Conservation (phyloP, 2,329 filamentous ascomycete genomes). For the Westerdykella aurantiaca region DNA sequence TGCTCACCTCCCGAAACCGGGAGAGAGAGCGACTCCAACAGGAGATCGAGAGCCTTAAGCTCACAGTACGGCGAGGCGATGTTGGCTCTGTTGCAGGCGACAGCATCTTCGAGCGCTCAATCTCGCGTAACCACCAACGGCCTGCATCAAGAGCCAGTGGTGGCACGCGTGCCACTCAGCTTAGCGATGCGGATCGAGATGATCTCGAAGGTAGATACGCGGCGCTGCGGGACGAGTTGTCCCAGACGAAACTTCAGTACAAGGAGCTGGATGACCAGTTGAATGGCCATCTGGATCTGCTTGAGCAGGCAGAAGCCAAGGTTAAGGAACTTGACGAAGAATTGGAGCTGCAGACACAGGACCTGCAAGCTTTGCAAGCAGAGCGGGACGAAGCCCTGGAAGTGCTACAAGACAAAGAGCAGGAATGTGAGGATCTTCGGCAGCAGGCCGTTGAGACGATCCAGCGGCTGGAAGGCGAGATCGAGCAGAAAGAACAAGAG, state of each 20-base stretch:
- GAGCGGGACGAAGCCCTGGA: constrained; percentile 83
- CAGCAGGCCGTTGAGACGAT: constrained; percentile 56
- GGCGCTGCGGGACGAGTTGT: constrained; percentile 78
- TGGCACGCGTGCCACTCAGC: constrained; percentile 51
- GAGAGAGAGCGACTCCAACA: constrained; percentile 94
- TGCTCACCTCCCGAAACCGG: constrained; percentile 91
- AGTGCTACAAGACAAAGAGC: constrained; percentile 61
- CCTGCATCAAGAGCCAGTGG: constrained; percentile 67
- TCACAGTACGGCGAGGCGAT: constrained; percentile 70
- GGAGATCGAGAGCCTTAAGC: constrained; percentile 94
- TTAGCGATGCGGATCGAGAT: constrained; percentile 66
- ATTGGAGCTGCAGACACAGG: constrained; percentile 70
- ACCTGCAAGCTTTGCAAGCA: constrained; percentile 69
- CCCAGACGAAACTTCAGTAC: constrained; percentile 78
- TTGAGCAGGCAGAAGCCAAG: constrained; percentile 57
- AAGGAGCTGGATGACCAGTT: constrained; percentile 82
- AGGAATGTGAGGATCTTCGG: constrained; percentile 48
- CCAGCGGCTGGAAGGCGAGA: constrained; percentile 55
- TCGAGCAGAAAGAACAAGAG: constrained; percentile 66
- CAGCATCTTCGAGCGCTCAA: constrained; percentile 89
- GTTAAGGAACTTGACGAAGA: constrained; percentile 72
- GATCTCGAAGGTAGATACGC: constrained; percentile 80
- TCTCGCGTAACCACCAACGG: constrained; percentile 72
- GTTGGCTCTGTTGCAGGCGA: constrained; percentile 63
- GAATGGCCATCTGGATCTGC: constrained; percentile 71